Conservation (phyloP, 78 protist species). For the Paratrimastix pyriformis region DNA sequence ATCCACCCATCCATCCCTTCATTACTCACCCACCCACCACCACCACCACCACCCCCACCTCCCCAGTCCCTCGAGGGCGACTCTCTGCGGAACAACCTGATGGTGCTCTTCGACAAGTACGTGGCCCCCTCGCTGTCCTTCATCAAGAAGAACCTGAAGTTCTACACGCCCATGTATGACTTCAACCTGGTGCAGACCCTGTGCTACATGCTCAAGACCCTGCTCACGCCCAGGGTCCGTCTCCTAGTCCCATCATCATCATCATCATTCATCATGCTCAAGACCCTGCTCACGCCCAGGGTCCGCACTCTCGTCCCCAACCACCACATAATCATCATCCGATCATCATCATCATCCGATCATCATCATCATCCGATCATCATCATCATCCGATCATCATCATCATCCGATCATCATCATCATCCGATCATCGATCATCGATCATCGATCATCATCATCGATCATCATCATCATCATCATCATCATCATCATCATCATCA, state of each 20-base stretch:
- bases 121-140: background rate
- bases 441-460: too few species aligned
- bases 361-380: too few species aligned
- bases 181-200: slow-evolving; percentile 43
- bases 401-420: too few species aligned
- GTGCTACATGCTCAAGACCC: slow-evolving; percentile 56
- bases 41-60: too few species aligned
- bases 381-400: too few species aligned
- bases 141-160: slow-evolving; percentile 23
- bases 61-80: background rate
- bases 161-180: slow-evolving; percentile 46
- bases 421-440: too few species aligned
- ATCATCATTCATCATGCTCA: slow-evolving; percentile 43
- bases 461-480: too few species aligned
- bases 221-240: slow-evolving; percentile 25
- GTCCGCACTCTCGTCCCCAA: background rate
- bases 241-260: too few species aligned
- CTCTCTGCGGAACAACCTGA: background rate
- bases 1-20: too few species aligned
- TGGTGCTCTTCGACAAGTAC: slow-evolving; percentile 37
- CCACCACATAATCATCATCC: too few species aligned
- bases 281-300: slow-evolving; percentile 37
- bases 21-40: too few species aligned
- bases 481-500: background rate
- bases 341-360: too few species aligned